Conservation (phyloP, 2,329 filamentous ascomycete species). For the Phialocephala sp. region DNA sequence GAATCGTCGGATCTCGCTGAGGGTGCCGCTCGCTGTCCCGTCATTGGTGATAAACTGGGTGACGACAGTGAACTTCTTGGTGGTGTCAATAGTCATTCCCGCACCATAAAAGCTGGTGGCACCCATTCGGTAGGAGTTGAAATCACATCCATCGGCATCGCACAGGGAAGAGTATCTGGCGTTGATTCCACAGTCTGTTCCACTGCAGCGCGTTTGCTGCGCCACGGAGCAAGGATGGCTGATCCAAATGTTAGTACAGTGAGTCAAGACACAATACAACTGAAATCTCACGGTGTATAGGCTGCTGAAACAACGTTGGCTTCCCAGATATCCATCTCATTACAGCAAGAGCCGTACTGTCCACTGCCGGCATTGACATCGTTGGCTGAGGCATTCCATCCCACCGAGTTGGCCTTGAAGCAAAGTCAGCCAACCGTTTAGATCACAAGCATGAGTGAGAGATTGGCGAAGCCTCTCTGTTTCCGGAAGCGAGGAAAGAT, state of each 20-base stretch:
- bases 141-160: slow-evolving; percentile 67
- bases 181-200: slow-evolving; percentile 51
- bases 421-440: slow-evolving; percentile 16
- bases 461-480: not conserved
- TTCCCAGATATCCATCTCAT: slow-evolving; percentile 73
- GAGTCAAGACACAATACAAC: not conserved
- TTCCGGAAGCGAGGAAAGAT: not conserved
- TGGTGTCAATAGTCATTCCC: slow-evolving; percentile 57
- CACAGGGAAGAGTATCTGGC: slow-evolving; percentile 60
- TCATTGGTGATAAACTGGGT: slow-evolving; percentile 63
- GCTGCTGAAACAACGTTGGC: slow-evolving; percentile 64
- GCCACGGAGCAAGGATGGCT: slow-evolving; percentile 57
- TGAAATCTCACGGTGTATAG: slow-evolving; percentile 52
- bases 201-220: slow-evolving; percentile 51
- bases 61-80: slow-evolving; percentile 58
- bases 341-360: slow-evolving; percentile 65
- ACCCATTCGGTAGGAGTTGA: slow-evolving; percentile 66
- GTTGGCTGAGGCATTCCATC: slow-evolving; percentile 54
- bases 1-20: slow-evolving; percentile 60
- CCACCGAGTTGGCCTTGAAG: slow-evolving; percentile 58
- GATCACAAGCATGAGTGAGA: not conserved
- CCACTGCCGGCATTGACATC: slow-evolving; percentile 59
- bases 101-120: slow-evolving; percentile 61
- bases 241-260: slow-evolving; percentile 1
- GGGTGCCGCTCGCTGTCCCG: slow-evolving; percentile 54